Evolutionary conservation across 345 rosid species (phyloP), one percentile per base, ranked within the genome.

Genomic region (Eucalyptus viminalis): DNA sequence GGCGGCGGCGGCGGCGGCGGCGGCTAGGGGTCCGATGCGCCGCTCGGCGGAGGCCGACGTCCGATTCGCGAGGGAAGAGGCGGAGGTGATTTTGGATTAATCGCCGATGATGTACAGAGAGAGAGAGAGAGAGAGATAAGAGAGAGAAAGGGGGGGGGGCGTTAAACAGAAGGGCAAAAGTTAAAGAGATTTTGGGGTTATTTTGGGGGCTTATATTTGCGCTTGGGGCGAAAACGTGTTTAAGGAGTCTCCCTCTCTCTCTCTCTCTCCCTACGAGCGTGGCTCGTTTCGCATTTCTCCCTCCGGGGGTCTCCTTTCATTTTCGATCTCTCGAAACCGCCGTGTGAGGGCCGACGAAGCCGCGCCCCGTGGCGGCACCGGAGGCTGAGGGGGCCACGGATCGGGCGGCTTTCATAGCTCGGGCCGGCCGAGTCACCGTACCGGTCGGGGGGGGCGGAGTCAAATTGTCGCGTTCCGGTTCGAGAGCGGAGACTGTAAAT

Each of bases 61-160:
- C 91, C 91, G 92, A 91, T 90, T 89, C 44, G 87, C 45, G 81
- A 90, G 91, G 93, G 91, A 88, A 94, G 89, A 88, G 92, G 88
- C 65, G 91, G 80, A 65, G 88, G 89, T 90, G 93, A 88, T 91
- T 91, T 92, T 88, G 93, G 93, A 89, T 92, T 93, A 93, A 94
- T 94, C 96, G 97, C 93, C 95, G 96, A 94, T 89, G 91, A 49
- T 45, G 89, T 76, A 40, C 85, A 87, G 62, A 89, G 80, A 86
- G 53, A 65, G 89, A 86, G 86, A 88, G 31, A 29, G 25, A 54
- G 25, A 81, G 19, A 44, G 29, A 72, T 50, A 11, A 8, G 24
- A 86, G 88, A 88, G 87, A 58, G 86, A 89, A 87, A 80, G 88
- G 37, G 60, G 89, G 50, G 62, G 65, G 44, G 86, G 80, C 51